Evolutionary conservation across 2,329 filamentous ascomycete genomes (phyloP), one percentile per base, ranked within the genome.

Genomic region (Fusarium compactum): DNA sequence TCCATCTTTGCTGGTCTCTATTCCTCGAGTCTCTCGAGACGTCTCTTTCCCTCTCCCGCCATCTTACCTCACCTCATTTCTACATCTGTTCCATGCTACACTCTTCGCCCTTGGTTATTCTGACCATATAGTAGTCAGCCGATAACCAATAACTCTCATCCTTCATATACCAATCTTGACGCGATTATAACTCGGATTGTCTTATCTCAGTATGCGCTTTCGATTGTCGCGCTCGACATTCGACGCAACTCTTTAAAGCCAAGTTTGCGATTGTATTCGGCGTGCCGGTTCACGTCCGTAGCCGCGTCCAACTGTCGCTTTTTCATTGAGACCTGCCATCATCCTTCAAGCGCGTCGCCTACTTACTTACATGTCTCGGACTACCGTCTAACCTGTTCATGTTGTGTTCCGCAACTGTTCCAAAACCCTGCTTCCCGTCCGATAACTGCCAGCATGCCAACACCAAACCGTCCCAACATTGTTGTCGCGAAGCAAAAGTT

Each of bases 401-500:
- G 67, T 60, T 63, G 58, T 70, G 70, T 67, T 65, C 68, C 56
- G 59, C 68, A 66, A 69, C 62, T 58, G 46, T 59, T 58, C 58
- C 65, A 58, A 68, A 58, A 47, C 47, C 64, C 56, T 62, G 62
- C 61, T 64, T 60, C 43, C 51, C 56, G 61, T 67, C 61, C 38
- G 46, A 65, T 65, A 54, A 57, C 67, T 62, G 56, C 68, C 72
- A 77, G 75, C 65, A 77, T 77, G 75, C 74, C 61, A 70, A 70
- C 64, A 51, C 46, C 64, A 61, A 65, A 52, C 41, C 51, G 48
- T 47, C 47, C 40, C 55, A 70, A 69, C 65, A 69, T 54, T 58
- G 66, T 74, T 64, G 72, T 73, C 67, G 67, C 72, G 72, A 66
- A 68, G 61, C 58, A 65, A 62, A 62, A 64, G 56, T 72, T 62